Conservation (phyloP, 257 asterid species). For the Nicotiana noctiflora region DNA sequence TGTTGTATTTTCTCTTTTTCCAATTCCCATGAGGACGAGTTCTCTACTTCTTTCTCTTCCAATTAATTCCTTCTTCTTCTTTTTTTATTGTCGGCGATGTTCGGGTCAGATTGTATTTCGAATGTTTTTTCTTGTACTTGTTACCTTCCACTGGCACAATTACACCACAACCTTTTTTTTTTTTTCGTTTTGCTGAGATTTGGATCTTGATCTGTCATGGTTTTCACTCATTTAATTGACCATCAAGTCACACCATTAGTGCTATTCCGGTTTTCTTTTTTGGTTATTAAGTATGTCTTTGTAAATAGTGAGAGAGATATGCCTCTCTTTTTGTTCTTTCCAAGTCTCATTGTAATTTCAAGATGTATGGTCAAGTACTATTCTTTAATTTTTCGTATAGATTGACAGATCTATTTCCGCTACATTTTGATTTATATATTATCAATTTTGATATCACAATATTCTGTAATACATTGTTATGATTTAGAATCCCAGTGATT, state of each 20-base stretch:
- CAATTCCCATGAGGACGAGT: not conserved
- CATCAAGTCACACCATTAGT: not conserved
- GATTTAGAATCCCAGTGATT: not conserved
- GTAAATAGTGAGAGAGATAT: not conserved
- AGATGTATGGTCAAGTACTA: not conserved
- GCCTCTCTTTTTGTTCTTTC: not conserved
- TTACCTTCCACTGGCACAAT: not conserved
- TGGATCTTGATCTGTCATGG: not conserved
- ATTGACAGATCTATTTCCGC: not conserved
- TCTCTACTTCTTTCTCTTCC: not conserved
- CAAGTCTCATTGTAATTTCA: not conserved
- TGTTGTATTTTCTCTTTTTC: not conserved
- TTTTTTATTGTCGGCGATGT: no score
- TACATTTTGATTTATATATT: not conserved
- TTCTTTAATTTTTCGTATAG: not conserved
- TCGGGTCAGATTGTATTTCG: not conserved
- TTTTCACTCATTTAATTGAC: not conserved
- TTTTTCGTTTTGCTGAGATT: not conserved
- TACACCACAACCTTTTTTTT: not conserved
- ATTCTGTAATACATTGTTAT: not conserved
- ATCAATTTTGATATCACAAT: not conserved
- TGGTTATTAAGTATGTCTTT: not conserved
- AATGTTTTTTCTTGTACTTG: not conserved
- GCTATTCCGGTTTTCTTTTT: not conserved
- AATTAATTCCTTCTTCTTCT: not conserved